These are phyloP conservation scores for Penicillium fimorum DNA, from an alignment of 495 filamentous ascomycete species.

Conservation along the genomic window DNA sequence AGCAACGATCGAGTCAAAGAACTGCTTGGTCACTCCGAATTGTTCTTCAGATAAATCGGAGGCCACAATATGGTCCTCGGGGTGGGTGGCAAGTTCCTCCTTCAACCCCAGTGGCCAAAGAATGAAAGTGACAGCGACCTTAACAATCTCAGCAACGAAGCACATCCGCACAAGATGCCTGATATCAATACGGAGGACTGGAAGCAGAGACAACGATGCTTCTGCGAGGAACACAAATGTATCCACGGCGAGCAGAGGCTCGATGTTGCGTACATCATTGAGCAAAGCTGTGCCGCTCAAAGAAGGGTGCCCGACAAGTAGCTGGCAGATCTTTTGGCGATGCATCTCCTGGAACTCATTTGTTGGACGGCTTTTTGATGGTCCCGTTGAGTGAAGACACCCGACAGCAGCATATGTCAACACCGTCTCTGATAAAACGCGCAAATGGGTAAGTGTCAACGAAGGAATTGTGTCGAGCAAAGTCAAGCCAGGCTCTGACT, in stretches of 20 bases:
- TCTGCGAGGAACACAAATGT: constrained; percentile 85
- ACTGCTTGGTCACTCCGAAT: constrained; percentile 34
- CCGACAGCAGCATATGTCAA: constrained; percentile 81
- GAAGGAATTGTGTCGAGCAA: constrained; percentile 83
- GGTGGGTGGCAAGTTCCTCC: constrained; percentile 37
- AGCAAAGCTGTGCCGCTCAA: constrained; percentile 36
- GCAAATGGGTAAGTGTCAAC: constrained; percentile 80
- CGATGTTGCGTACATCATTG: constrained; percentile 49
- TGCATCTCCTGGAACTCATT: constrained; percentile 69
- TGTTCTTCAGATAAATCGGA: constrained; percentile 32
- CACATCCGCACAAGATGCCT: constrained; percentile 83
- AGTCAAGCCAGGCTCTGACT: constrained; percentile 69
- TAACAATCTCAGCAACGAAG: constrained; percentile 87
- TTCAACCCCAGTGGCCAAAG: constrained; percentile 45
- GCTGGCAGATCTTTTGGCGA: constrained; percentile 69
- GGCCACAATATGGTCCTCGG: constrained; percentile 31
- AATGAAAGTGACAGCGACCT: constrained; percentile 56
- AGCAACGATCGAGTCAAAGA: constrained; percentile 43
- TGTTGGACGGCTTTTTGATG: constrained; percentile 56
- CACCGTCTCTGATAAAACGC: constrained; percentile 84
- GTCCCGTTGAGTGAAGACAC: constrained; percentile 52
- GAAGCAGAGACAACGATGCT: constrained; percentile 65
- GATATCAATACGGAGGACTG: constrained; percentile 71
- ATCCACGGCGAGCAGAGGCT: constrained; percentile 73
- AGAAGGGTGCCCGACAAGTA: constrained; percentile 64